These are phyloP conservation scores for Pythium utonaiense DNA, from an alignment of 352 stramenopile species.

Conservation along the genomic window DNA sequence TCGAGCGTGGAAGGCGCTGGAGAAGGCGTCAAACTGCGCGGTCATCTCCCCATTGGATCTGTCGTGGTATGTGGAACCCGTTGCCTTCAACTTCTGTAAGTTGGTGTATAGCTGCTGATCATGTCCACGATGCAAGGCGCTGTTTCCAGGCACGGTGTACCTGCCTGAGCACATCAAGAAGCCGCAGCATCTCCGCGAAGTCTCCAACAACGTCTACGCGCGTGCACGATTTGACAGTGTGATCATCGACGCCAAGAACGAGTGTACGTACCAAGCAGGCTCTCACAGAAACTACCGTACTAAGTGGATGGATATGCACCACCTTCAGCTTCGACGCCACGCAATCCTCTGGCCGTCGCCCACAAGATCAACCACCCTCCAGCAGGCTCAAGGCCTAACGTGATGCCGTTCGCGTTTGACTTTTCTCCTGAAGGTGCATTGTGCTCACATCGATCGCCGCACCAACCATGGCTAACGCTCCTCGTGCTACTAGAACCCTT, in stretches of 20 bases:
- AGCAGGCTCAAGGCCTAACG: slow-evolving; percentile 57
- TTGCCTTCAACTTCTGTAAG: not conserved
- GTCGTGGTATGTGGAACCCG: slow-evolving; percentile 46
- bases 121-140: slow-evolving; percentile 29
- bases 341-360: slow-evolving; percentile 67
- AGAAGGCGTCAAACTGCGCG: slow-evolving; percentile 69
- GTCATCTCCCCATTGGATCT: slow-evolving; percentile 59
- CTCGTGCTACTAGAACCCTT: slow-evolving; percentile 51
- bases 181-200: slow-evolving; percentile 56
- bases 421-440: slow-evolving; percentile 62
- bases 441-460: not conserved
- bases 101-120: not conserved
- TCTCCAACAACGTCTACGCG: slow-evolving; percentile 76
- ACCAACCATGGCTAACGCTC: no score
- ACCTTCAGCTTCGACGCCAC: slow-evolving; percentile 42
- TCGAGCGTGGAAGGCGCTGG: slow-evolving; percentile 62
- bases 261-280: slow-evolving; percentile 33
- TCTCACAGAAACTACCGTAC: not conserved
- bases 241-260: slow-evolving; percentile 82
- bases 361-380: slow-evolving; percentile 89
- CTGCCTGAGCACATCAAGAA: slow-evolving; percentile 86
- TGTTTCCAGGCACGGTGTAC: slow-evolving; percentile 80
- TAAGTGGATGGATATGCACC: not conserved
- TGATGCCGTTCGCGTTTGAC: slow-evolving; percentile 80
- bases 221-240: slow-evolving; percentile 83